A percentile compares a stretch with the other conserved stretches of the same genome.
Evolutionary conservation across 2,329 filamentous ascomycete genomes (phyloP).

Genomic region (Alternaria metachromatica): DNA sequence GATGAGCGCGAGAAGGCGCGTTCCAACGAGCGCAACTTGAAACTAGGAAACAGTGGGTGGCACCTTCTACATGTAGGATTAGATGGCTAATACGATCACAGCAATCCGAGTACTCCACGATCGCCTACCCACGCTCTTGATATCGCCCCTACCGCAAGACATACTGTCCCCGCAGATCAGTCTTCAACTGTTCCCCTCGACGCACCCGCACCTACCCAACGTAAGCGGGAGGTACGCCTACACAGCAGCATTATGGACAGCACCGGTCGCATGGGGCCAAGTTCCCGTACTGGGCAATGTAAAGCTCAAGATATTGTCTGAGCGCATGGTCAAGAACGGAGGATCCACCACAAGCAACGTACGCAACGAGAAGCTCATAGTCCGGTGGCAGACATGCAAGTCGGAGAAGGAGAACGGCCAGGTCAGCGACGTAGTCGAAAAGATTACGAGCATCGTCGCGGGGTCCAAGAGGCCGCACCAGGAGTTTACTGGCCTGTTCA

Average conservation of each 20-base stretch:
- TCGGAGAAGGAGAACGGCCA: slow-evolving; percentile 54
- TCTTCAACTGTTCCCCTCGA: slow-evolving; percentile 71
- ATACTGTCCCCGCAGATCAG: slow-evolving; percentile 68
- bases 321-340: slow-evolving; percentile 76
- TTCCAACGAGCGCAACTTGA: slow-evolving; percentile 65
- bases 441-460: slow-evolving; percentile 63
- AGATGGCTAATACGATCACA: slow-evolving; percentile 35
- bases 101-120: slow-evolving; percentile 68
- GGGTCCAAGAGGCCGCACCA: slow-evolving; percentile 57
- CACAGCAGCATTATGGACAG: slow-evolving; percentile 92
- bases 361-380: slow-evolving; percentile 80
- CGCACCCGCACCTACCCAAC: slow-evolving; percentile 87
- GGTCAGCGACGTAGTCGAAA: slow-evolving; percentile 59
- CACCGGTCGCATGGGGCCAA: slow-evolving; percentile 93
- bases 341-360: slow-evolving; percentile 50
- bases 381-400: slow-evolving; percentile 81
- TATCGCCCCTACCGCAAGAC: slow-evolving; percentile 66
- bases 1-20: slow-evolving; percentile 54
- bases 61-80: background rate
- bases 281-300: slow-evolving; percentile 92
- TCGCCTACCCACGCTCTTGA: slow-evolving; percentile 66
- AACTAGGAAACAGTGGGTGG: slow-evolving; percentile 65
- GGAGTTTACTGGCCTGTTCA: slow-evolving; percentile 89
- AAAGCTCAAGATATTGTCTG: slow-evolving; percentile 82
- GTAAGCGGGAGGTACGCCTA: slow-evolving; percentile 91